Evolutionary conservation across 306 rosid genomes (phyloP), one percentile per base, ranked within the genome.

Genomic region (Sicyos baderoa): DNA sequence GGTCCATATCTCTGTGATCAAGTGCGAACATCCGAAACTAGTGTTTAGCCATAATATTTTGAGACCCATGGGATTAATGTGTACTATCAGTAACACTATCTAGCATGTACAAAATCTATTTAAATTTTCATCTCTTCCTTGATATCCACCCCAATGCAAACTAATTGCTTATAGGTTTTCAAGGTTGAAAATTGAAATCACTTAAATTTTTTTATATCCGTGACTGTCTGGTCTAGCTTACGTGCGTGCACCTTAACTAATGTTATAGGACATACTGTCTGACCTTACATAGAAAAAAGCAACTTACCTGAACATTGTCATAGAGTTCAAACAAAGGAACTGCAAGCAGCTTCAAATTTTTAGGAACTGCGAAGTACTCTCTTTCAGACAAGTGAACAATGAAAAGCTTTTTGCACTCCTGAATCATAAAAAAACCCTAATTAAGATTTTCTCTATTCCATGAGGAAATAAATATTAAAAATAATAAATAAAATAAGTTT

Each of bases 241-340:
- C n/a, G n/a, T n/a, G n/a, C n/a, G n/a, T n/a, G n/a, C n/a, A n/a
- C n/a, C n/a, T n/a, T n/a, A n/a, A n/a, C n/a, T n/a, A n/a, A n/a
- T n/a, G n/a, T n/a, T n/a, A n/a, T n/a, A n/a, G n/a, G n/a, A n/a
- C n/a, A n/a, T n/a, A n/a, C n/a, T n/a, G n/a, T n/a, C n/a, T n/a
- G n/a, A n/a, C n/a, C n/a, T n/a, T n/a, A n/a, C 29, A 8, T 22
- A 47, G 56, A 48, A 45, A 67, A 67, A 23, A 14, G 44, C 62
- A 18, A 70, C 54, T 68, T 76, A 94, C 99, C 96, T 94, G 99
- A 74, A 90, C 99, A 75, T 94, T 94, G 81, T 94, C 99, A 75
- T 94, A 94, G 81, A 94, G 99, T 71, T 94, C 99, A 75, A 94
- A 94, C 86, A 94, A 79, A 53, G 99, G 99, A 78, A 90, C 97